phyloP scores from a whole-genome alignment of 352 stramenopile species.

The Blastocystis sp. region DNA sequence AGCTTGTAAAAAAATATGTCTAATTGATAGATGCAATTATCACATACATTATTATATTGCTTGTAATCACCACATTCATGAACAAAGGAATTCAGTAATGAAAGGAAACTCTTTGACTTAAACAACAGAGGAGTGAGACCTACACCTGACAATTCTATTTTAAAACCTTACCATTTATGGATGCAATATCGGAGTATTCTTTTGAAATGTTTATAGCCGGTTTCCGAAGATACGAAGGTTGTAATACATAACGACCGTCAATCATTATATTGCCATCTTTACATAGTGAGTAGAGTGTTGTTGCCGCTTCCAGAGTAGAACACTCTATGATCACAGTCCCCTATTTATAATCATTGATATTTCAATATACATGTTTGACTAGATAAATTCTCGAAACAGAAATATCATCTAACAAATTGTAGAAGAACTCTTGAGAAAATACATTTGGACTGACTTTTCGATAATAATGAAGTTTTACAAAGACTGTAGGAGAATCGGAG shows the following conservation, averaged over 20 bases:
- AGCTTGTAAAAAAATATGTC: neutral
- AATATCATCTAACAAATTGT: neutral
- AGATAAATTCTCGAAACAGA: neutral
- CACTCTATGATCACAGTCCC: constrained; percentile 26
- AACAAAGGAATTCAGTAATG: neutral
- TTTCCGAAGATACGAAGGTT: constrained; percentile 7
- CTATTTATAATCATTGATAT: neutral
- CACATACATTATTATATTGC: neutral
- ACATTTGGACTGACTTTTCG: neutral
- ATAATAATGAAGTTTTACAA: constrained; percentile 12
- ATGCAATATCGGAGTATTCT: neutral
- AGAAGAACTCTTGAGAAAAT: constrained; percentile 43
- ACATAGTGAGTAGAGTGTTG: neutral
- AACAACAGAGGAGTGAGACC: too few species aligned
- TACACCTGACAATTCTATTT: too few species aligned
- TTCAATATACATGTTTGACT: constrained; percentile 5
- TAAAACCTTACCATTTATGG: too few species aligned
- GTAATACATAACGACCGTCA: neutral
- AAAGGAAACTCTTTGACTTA: neutral
- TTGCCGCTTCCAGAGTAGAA: neutral
- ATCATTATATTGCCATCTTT: neutral
- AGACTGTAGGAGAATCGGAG: neutral
- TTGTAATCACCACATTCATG: neutral
- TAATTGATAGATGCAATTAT: neutral
- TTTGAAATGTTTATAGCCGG: neutral